These are phyloP conservation scores for Rhododendron vialii DNA, from an alignment of 148 eudicot species.

Conservation along the genomic window DNA sequence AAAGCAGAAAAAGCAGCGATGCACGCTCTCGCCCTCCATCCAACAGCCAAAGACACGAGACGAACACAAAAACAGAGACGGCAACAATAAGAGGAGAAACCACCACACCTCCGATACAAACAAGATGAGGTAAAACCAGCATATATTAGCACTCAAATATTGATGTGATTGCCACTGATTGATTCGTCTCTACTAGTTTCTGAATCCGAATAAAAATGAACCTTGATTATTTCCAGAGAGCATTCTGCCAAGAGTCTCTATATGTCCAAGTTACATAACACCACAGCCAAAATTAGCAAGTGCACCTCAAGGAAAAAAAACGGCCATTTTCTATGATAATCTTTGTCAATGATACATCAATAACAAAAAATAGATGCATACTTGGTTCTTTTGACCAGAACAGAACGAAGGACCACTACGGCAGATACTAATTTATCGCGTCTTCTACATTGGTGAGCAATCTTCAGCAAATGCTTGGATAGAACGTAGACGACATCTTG, in stretches of 20 bases:
- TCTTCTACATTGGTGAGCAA: background rate
- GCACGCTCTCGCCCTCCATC: no score
- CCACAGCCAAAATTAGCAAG: background rate
- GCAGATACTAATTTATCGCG: background rate
- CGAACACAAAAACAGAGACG: no score
- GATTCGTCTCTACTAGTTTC: background rate
- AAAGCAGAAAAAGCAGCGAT: no score
- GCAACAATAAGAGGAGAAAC: no score
- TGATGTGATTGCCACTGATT: background rate
- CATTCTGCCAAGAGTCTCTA: background rate
- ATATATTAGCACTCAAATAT: background rate
- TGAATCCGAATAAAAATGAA: background rate
- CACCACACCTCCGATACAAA: background rate
- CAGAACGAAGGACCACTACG: background rate
- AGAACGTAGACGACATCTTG: slow-evolving; percentile 55
- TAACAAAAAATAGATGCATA: background rate
- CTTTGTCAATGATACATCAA: slow-evolving; percentile 1
- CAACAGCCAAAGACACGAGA: no score
- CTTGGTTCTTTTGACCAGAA: slow-evolving; percentile 5
- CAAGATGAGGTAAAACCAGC: background rate
- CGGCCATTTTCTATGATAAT: background rate
- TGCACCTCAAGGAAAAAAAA: background rate
- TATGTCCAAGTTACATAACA: background rate
- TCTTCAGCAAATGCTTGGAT: slow-evolving; percentile 61
- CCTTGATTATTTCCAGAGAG: background rate